Evolutionary conservation across 371 early-diverging fungal species (phyloP).

Genomic region (Parasitella parasitica): DNA sequence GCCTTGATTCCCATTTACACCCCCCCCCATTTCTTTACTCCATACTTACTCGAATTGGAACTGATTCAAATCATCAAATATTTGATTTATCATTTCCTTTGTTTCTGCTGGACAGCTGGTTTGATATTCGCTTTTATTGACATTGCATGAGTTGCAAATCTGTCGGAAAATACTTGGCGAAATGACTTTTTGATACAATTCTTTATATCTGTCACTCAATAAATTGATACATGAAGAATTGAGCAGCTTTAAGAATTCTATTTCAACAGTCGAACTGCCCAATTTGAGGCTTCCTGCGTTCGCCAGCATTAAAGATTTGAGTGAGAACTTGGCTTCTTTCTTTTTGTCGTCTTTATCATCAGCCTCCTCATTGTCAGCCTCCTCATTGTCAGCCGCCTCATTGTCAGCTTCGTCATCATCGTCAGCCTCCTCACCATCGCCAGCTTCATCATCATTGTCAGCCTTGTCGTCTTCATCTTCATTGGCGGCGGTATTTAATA

Average conservation of each 20-base stretch:
- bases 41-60: constrained; percentile 1
- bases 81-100: not conserved
- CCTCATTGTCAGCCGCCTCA: not conserved
- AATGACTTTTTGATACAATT: constrained; percentile 2
- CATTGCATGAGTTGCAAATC: not conserved
- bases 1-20: not conserved
- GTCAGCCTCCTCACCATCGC: not conserved
- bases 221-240: constrained; percentile 6
- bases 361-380: not conserved
- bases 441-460: not conserved
- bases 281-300: not conserved
- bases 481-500: not conserved
- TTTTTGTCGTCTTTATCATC: not conserved
- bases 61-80: not conserved
- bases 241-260: not conserved
- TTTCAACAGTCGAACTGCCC: not conserved
- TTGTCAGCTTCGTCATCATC: not conserved
- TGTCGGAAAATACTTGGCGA: not conserved
- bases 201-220: not conserved
- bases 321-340: not conserved
- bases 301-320: not conserved
- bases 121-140: not conserved
- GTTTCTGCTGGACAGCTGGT: not conserved
- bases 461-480: too few species aligned
- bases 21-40: not conserved